Evolutionary conservation across 148 eudicot species (phyloP).

Genomic region (Rhododendron simsii): DNA sequence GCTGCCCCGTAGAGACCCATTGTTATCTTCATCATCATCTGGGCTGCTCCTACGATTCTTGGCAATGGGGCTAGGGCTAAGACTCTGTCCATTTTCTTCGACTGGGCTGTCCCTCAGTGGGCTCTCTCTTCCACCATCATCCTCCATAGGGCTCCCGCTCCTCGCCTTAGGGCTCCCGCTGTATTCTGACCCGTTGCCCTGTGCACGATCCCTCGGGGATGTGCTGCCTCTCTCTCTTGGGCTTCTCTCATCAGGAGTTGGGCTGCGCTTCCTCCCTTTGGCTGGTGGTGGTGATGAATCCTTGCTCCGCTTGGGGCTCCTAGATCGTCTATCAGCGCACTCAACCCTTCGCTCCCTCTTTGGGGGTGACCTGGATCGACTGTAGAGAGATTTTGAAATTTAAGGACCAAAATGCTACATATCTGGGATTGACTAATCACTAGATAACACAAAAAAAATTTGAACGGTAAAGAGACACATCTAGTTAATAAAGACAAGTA

Average conservation of each 20-base stretch:
- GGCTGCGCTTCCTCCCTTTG: slow-evolving; percentile 40
- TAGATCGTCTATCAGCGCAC: slow-evolving; percentile 38
- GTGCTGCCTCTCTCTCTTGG: slow-evolving; percentile 35
- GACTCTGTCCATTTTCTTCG: slow-evolving; percentile 42
- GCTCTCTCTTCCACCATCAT: slow-evolving; percentile 33
- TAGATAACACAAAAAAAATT: neutral
- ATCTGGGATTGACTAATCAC: neutral
- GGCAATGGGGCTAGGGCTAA: slow-evolving; percentile 32
- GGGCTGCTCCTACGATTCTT: slow-evolving; percentile 32
- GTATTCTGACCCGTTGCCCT: slow-evolving; percentile 41
- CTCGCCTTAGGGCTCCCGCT: slow-evolving; percentile 45
- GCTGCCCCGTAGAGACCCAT: slow-evolving; percentile 43
- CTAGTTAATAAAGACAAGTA: neutral
- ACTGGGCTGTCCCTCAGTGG: slow-evolving; percentile 41
- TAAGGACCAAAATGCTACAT: neutral
- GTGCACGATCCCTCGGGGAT: slow-evolving; percentile 34
- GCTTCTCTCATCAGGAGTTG: slow-evolving; percentile 43
- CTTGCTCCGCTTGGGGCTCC: slow-evolving; percentile 40
- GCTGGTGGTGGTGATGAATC: slow-evolving; percentile 38
- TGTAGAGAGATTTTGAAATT: slow-evolving; percentile 20
- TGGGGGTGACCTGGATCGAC: slow-evolving; percentile 59
- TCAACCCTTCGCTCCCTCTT: slow-evolving; percentile 44
- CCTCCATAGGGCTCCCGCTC: slow-evolving; percentile 43
- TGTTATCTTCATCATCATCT: slow-evolving; percentile 38
- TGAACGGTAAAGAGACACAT: neutral